A percentile compares a stretch with the other conserved stretches of the same genome.
Conservation (phyloP, 257 asterid species). For the Solanum pimpinellifolium region DNA sequence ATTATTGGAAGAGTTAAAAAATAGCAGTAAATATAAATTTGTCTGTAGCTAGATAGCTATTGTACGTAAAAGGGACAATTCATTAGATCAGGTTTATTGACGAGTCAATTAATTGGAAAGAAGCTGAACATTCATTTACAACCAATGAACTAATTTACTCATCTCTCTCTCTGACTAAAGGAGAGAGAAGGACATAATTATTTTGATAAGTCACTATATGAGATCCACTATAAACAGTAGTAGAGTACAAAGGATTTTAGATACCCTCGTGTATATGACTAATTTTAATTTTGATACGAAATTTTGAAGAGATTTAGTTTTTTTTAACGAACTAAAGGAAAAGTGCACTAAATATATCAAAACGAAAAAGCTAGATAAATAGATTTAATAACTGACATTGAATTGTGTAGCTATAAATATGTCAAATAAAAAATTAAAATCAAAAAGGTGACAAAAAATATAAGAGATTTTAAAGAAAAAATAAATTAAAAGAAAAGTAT, state of each 20-base stretch:
- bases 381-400: neutral
- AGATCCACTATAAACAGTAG: neutral
- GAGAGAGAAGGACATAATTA: neutral
- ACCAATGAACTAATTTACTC: neutral
- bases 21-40: neutral
- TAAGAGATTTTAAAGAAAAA: neutral
- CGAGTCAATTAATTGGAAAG: neutral
- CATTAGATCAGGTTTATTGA: neutral
- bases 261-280: too few species aligned
- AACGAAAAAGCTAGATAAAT: neutral
- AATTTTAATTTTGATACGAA: too few species aligned
- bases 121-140: neutral
- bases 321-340: too few species aligned
- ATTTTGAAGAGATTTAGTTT: too few species aligned
- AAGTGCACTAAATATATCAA: too few species aligned
- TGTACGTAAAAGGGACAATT: neutral
- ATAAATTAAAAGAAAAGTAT: neutral
- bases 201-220: neutral
- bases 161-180: neutral
- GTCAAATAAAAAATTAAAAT: too few species aligned
- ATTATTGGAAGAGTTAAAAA: neutral
- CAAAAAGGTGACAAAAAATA: too few species aligned
- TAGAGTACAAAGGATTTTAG: neutral
- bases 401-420: too few species aligned
- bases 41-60: neutral